Base-by-base conservation (phyloP, 2,329 filamentous ascomycete species). In the Ceratocystis eucalypticola region DNA sequence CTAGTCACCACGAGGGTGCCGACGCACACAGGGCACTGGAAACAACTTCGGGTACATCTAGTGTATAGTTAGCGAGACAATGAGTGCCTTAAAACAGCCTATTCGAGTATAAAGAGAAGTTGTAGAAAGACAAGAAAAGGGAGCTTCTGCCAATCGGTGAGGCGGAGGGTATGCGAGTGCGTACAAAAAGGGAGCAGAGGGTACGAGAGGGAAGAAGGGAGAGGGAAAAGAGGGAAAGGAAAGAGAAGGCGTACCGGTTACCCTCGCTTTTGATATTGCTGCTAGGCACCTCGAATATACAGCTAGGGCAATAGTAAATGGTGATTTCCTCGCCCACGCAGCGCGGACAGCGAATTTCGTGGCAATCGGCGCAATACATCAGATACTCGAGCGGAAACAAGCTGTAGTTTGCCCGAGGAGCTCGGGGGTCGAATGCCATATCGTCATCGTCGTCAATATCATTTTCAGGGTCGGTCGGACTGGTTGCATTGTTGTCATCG, bases 301-400 rank as follows among this genome's bases (percentile, higher is more conserved):
- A 99, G 74, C 86, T 93, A 4, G 94, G 94, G 72, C 94, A 99
- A 76, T 90, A 99, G 81, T 91, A 96, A 65, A 90, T 94, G 61
- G 96, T 86, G 66, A 96, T 91, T 77, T 99, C 94, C 74, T 99
- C 94, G 61, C 87, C 84, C 65, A 95, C 89, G 73, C 94, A 99
- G 77, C 91, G 82, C 5, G 91, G 89, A 74, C 94, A 99, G 71
- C 94, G 88, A 69, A 97, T 96, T 76, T 96, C 88, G 74, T 96
- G 91, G 75, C 94, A 99, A 74, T 97, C 94, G 74, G 96, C 93
- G 79, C 94, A 99, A 78, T 96, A 99, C 50, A 97, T 82, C 30
- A 99, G 83, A 74, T 96, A 87, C 73, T 97, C 93, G 57, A 96
- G 85, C 0, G 94, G 93, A 73, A 93, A 96, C 41, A 99, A 80